Base-by-base conservation (phyloP, 176 grass and related monocot species). In the Olyra latifolia region DNA sequence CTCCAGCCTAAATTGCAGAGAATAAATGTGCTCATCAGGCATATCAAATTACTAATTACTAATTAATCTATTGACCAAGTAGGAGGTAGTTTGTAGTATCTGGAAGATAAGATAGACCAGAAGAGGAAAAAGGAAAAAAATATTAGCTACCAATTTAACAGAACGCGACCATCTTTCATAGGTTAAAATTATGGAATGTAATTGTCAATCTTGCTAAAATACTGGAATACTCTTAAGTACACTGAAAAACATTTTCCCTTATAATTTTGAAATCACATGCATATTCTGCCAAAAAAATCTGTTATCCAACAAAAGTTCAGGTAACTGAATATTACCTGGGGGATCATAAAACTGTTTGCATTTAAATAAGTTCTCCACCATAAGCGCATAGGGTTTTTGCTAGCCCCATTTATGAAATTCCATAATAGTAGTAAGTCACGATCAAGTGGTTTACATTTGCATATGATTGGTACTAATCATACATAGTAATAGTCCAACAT, bases 1-100 rank as follows among this genome's bases (percentile, higher is more conserved):
- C 97, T 82, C 97, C 96, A 69, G 90, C 93, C 97, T 99, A 78
- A 71, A 61, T 40, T 46, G 49, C 41, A 66, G 73, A 79, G 44
- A 23, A 80, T 60, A 76, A 80, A 9, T 65, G 55, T 35, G 54
- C 8, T 65, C 5, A 62, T 53, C 62, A 87, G 46, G 41, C 45
- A 30, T 60, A 15, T 63, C 25, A 30, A 62, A 76, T 58, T 66
- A 46, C 25, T 76, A 62, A 76, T 58, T 66, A 46, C 25, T 76
- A 62, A 41, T 44, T 67, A 40, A 83, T 76, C 43, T 46, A 80
- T n/a, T n/a, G 38, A 47, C 27, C 19, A 64, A 66, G 49, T 27
- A 16, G 44, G 15, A 75, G 41, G 62, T 12, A 50, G n/a, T 17
- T 58, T 80, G 57, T 16, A 59, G 8, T 39, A 50, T 58, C 50